Percentiles rank a stretch among this genome's conserved stretches.
Evolutionary conservation across 2,329 filamentous ascomycete species (phyloP).

Genomic region (Ophiostoma sp.): DNA sequence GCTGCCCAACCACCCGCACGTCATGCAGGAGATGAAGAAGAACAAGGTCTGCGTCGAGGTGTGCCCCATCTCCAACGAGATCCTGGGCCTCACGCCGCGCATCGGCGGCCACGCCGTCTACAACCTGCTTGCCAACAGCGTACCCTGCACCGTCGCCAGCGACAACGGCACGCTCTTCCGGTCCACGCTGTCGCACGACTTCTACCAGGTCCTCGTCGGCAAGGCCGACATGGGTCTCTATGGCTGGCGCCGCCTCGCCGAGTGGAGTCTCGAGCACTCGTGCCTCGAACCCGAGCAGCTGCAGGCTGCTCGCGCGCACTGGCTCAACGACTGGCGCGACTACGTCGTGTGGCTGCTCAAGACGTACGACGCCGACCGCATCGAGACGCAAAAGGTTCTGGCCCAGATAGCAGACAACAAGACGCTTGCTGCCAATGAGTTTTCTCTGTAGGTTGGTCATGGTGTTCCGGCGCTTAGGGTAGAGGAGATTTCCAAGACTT

Average conservation of each 20-base stretch:
- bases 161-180: constrained; percentile 71
- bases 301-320: constrained; percentile 42
- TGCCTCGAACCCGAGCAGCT: constrained; percentile 46
- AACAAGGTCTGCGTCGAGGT: constrained; percentile 65
- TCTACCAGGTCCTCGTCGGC: constrained; percentile 70
- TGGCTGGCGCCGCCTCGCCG: constrained; percentile 63
- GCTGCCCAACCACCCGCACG: constrained; percentile 57
- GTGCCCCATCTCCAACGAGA: constrained; percentile 72
- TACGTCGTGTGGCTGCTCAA: constrained; percentile 52
- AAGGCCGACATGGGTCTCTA: constrained; percentile 60
- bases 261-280: constrained; percentile 59
- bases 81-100: constrained; percentile 62
- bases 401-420: neutral
- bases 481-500: neutral
- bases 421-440: constrained; percentile 14
- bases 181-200: constrained; percentile 67
- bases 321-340: constrained; percentile 51
- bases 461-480: neutral
- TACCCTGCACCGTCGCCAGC: constrained; percentile 68
- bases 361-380: constrained; percentile 32
- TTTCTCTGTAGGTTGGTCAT: neutral
- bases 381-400: constrained; percentile 13
- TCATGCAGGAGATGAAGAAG: constrained; percentile 61
- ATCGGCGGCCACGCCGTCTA: constrained; percentile 63
- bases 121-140: constrained; percentile 61